A percentile compares a stretch with the other conserved stretches of the same genome.
Evolutionary conservation across 306 rosid genomes (phyloP).

Genomic region (Cyclanthera cordifolia): DNA sequence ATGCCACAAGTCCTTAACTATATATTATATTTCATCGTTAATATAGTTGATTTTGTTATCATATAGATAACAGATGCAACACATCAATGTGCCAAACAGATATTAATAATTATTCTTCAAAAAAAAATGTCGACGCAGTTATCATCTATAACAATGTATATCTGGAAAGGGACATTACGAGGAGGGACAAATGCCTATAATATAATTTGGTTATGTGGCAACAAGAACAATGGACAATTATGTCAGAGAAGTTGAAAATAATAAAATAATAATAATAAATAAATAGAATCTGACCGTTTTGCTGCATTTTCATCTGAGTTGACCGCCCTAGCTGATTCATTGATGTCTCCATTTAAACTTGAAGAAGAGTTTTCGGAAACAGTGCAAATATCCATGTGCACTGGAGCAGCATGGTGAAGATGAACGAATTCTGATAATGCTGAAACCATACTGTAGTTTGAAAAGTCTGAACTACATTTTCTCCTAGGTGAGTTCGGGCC

Average conservation of each 20-base stretch:
- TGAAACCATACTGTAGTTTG: slow-evolving; percentile 27
- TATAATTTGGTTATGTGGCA: neutral
- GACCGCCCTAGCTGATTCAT: slow-evolving; percentile 12
- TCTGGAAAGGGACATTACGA: too few relatives aligned
- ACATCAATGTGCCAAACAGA: neutral
- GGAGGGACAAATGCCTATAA: neutral
- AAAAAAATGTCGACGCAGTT: too few relatives aligned
- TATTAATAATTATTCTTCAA: too few relatives aligned
- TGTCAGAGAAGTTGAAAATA: neutral
- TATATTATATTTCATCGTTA: neutral
- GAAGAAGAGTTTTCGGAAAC: slow-evolving; percentile 12
- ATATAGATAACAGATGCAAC: neutral
- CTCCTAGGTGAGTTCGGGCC: slow-evolving; percentile 40
- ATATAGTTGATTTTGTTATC: neutral
- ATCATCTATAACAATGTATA: neutral
- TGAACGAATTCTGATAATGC: slow-evolving; percentile 31
- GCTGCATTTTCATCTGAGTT: slow-evolving; percentile 20
- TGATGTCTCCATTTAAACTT: slow-evolving; percentile 7
- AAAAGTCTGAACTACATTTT: slow-evolving; percentile 23
- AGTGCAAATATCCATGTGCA: slow-evolving; percentile 3
- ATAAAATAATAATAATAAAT: too few relatives aligned
- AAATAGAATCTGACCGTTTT: slow-evolving; percentile 26
- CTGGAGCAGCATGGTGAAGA: slow-evolving; percentile 21
- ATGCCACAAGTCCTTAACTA: neutral
- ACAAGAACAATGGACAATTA: neutral